A percentile compares a stretch with the other conserved stretches of the same genome.
These are phyloP conservation scores for Diaporthe australafricana DNA, from an alignment of 2,329 filamentous ascomycete species.

Conservation along the genomic window DNA sequence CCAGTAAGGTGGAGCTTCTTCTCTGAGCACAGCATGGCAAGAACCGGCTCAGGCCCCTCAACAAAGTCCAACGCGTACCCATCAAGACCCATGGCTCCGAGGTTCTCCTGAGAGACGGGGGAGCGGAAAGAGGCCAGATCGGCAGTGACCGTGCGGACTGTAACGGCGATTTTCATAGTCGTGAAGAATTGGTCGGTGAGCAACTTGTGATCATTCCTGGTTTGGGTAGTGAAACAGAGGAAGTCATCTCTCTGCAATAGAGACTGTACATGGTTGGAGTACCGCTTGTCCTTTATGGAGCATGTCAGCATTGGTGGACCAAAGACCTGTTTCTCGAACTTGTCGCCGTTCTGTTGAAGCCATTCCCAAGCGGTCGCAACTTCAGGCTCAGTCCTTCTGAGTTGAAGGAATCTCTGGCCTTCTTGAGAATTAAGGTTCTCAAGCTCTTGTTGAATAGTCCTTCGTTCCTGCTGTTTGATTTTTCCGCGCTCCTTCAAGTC, in stretches of 20 bases:
- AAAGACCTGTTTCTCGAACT: conserved; percentile 82
- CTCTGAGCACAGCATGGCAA: conserved; percentile 88
- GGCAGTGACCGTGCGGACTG: conserved; percentile 72
- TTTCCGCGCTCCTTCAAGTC: conserved; percentile 57
- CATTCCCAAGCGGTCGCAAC: conserved; percentile 81
- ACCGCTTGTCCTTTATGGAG: conserved; percentile 78
- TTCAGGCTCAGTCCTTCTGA: conserved; percentile 72
- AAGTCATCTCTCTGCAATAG: conserved; percentile 64
- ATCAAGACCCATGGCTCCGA: conserved; percentile 75
- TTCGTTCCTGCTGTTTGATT: conserved; percentile 52
- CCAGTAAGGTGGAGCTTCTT: conserved; percentile 76
- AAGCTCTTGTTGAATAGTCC: conserved; percentile 60
- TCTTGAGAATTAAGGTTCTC: conserved; percentile 76
- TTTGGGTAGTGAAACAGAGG: conserved; percentile 82
- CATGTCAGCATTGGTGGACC: conserved; percentile 86
- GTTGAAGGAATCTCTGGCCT: conserved; percentile 77
- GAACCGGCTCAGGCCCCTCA: conserved; percentile 82
- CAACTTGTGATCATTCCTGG: conserved; percentile 77
- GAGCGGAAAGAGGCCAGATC: conserved; percentile 66
- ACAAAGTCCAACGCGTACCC: conserved; percentile 84
- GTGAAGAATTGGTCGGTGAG: conserved; percentile 75
- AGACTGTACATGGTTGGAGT: conserved; percentile 67
- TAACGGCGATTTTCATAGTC: conserved; percentile 75
- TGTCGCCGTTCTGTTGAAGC: conserved; percentile 76
- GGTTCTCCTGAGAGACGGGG: conserved; percentile 66